Conservation (phyloP, 257 asterid species). For the Gynochthodes officinalis region DNA sequence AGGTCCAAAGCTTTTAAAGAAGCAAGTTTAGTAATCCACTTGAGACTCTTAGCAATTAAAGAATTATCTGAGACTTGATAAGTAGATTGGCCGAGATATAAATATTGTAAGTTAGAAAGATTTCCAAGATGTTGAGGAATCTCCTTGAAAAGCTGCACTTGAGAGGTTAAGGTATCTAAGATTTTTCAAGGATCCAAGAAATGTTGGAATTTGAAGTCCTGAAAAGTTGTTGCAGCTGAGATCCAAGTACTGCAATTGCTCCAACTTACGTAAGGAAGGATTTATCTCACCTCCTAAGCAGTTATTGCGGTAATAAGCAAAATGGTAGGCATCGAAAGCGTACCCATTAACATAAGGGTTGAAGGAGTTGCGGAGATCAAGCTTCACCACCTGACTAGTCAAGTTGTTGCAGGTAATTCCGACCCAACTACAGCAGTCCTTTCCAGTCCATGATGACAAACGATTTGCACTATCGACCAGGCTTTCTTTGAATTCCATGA, state of each 20-base stretch:
- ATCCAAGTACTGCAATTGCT: slow-evolving; percentile 19
- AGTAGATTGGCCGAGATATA: not conserved
- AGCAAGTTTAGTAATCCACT: slow-evolving; percentile 14
- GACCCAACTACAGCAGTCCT: slow-evolving; percentile 17
- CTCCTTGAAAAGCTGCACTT: slow-evolving; percentile 12
- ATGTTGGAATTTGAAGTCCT: slow-evolving; percentile 16
- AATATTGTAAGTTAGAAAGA: slow-evolving; percentile 14
- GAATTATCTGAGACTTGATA: no score
- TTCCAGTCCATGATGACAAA: slow-evolving; percentile 19
- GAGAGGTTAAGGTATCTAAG: slow-evolving; percentile 30
- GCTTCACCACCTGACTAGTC: not conserved
- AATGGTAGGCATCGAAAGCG: not conserved
- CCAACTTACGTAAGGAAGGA: slow-evolving; percentile 16
- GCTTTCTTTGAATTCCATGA: not conserved
- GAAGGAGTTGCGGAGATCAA: slow-evolving; percentile 12
- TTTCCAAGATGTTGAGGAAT: slow-evolving; percentile 28
- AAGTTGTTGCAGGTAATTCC: slow-evolving; percentile 8
- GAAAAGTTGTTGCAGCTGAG: slow-evolving; percentile 24
- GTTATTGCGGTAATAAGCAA: not conserved
- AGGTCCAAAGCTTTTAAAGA: slow-evolving; percentile 19
- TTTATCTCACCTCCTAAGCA: slow-evolving; percentile 24
- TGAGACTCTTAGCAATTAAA: slow-evolving; percentile 5
- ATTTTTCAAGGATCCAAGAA: slow-evolving; percentile 22
- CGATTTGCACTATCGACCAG: slow-evolving; percentile 13
- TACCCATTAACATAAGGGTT: not conserved